These are phyloP conservation scores for Apiotrichum laibachii DNA, from an alignment of 1,284 basidiomycete species.

Conservation along the genomic window DNA sequence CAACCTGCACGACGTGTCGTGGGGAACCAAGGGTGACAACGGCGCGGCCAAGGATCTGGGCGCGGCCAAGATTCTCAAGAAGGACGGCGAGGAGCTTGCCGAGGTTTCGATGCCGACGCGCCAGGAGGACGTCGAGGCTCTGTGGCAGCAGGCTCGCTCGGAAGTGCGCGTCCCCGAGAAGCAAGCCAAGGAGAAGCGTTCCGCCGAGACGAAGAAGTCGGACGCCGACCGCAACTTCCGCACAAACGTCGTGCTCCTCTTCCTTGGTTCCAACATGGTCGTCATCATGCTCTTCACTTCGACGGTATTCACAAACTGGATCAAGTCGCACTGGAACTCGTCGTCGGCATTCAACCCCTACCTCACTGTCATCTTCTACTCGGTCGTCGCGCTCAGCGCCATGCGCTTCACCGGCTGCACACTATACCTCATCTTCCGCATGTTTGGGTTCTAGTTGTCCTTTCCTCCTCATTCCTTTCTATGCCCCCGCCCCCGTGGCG, in stretches of 20 bases:
- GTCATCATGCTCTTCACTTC: conserved; percentile 83
- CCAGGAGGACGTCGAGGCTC: conserved; percentile 77
- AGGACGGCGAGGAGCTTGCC: conserved; percentile 72
- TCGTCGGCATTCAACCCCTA: conserved; percentile 72
- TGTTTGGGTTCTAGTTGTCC: conserved; percentile 41
- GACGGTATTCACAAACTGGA: conserved; percentile 60
- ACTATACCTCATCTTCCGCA: conserved; percentile 70
- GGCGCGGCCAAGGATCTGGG: conserved; percentile 80
- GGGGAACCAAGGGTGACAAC: conserved; percentile 90
- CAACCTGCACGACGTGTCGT: conserved; percentile 77
- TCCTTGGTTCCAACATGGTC: conserved; percentile 80
- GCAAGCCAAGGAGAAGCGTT: conserved; percentile 73
- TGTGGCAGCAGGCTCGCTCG: conserved; percentile 71
- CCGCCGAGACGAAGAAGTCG: conserved; percentile 82
- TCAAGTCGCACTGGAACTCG: conserved; percentile 45
- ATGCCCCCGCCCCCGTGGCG: not conserved
- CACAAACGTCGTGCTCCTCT: conserved; percentile 78
- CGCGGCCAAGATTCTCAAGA: conserved; percentile 80
- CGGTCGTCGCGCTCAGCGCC: conserved; percentile 73
- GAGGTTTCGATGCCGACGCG: conserved; percentile 78
- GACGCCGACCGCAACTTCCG: conserved; percentile 55
- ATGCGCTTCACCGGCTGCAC: conserved; percentile 74
- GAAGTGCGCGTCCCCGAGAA: conserved; percentile 58
- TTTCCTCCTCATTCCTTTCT: not conserved
- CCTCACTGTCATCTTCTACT: conserved; percentile 74